Evolutionary conservation across 1,284 basidiomycete species (phyloP), one percentile per base, ranked within the genome.

Genomic region (Taiwanofungus camphoratus): DNA sequence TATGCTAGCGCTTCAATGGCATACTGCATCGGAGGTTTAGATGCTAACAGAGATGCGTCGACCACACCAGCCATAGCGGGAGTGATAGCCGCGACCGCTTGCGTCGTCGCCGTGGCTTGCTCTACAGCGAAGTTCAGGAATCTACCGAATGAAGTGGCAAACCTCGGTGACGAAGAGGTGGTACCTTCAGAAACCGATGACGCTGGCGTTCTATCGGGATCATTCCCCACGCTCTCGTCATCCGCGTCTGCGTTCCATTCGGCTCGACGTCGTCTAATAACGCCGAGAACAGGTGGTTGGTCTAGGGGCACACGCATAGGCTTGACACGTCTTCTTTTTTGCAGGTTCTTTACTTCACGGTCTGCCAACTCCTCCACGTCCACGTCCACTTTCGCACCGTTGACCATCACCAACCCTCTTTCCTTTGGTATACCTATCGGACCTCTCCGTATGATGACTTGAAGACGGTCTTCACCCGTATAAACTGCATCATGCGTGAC

Each of bases 281-380:
- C 80, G 38, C 82, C 73, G 44, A 91, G 65, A 0, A 88, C 88
- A 1, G 90, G 87, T 0, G 91, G 92, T 52, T 92, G 91, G 60
- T 98, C 95, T 13, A 99, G 74, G 1, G 96, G 93, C 32, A 95
- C 82, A 13, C 94, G 79, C 7, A 74, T 71, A 8, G 92, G 91
- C 61, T 92, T 92, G 35, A 91, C 73, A 3, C 96, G 80, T 66
- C 95, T 97, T 67, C 82, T 79, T 60, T 84, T 88, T 55, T 78
- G 75, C 31, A 97, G 73, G 18, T 76, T 67, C 67, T 92, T 91
- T 47, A 94, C 79, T 63, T 98, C 92, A n/a, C 76, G 73, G 43
- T 97, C 92, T 0, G 86, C 75, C 27, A 99, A 71, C 48, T 96
- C 92, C 60, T 98, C 93, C 19, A 86, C 74, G 55, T 98, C 94